Evolutionary conservation across 2,329 filamentous ascomycete genomes (phyloP), one percentile per base, ranked within the genome.

Genomic region (Nemania bipapillata): DNA sequence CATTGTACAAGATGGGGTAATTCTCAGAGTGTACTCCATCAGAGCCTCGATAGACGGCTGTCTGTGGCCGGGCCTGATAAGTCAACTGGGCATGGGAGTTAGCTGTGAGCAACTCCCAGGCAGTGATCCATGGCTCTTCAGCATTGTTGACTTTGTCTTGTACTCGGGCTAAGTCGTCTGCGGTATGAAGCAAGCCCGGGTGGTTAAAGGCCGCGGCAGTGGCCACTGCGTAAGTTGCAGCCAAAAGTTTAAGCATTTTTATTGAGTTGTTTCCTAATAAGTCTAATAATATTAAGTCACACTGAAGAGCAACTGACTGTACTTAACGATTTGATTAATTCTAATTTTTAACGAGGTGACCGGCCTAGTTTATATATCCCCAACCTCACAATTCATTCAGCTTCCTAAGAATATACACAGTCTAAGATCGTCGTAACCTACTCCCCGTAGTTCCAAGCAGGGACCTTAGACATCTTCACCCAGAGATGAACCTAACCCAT

Each of bases 31-130:
- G 66, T 40, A 40, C 37, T 40, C 37, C 37, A 4, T 63, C 65
- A 2, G 73, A 68, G 24, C 80, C 80, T 5, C 82, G 80, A 65
- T 78, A 82, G 17, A 83, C 70, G 5, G 67, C 77, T 15, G 73
- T 74, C 2, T 70, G 63, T 1, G 81, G 72, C 1, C 30, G 66
- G 5, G 80, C 70, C 1, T 65, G 68, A 59, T 81, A 81, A 20
- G 63, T 63, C 3, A 75, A 55, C 32, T 74, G 68, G n/a, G 80
- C 71, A 50, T 79, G 77, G 0, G 75, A 63, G 15, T 62, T 66
- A 15, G 9, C 17, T 40, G 37, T 40, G 28, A 70, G 68, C 20
- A 54, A 40, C 37, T 61, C 45, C 68, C 68, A 70, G 42, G 47
- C 64, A 5, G 68, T 54, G 49, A 63, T 57, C 68, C 63, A 66